Base-by-base conservation (phyloP, 441 rosid genomes). In the Geranium incanum region DNA sequence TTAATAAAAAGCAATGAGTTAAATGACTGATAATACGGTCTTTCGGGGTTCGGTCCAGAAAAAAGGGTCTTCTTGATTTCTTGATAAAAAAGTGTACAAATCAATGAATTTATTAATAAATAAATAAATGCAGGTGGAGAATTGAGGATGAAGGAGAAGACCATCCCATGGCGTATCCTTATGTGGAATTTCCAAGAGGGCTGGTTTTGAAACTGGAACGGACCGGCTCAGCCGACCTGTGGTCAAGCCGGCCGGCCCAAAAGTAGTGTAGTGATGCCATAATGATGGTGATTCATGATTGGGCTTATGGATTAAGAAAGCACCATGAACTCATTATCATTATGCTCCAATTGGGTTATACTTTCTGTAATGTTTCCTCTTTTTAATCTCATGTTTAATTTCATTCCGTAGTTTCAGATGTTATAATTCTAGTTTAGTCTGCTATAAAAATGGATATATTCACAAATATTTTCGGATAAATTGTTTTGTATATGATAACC, bases 101-200 rank as follows among this genome's bases (percentile, higher is more conserved):
- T 21, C 21, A 21, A 21, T 21, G 21, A 28, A 28, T 28, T 28
- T 0, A 28, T 28, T 28, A 2, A 28, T 28, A 2, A 28, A 37
- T 39, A 2, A 9, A 21, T 68, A 5, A 19, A 16, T 72, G 78
- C 23, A 86, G 89, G 59, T 86, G 89, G 89, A 77, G 62, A 74
- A 68, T 68, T 6, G 82, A 81, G 70, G 82, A 75, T n/a, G 52
- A 45, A 45, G 52, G 33, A 28, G 6, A 37, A 16, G 83, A 86
- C 7, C 81, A 80, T 62, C 83, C 86, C 6, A 66, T 80, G 63
- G 89, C 89, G 52, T 80, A 78, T 76, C 89, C 89, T 0, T 86
- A 81, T 39, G 88, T 86, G 6, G 89, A 86, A 70, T 86, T 86
- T 68, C 77, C 69, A 36, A 77, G 63, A 57, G 89, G 88, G 28